Conservation (phyloP, 148 eudicot species). For the Camellia sinensis region DNA sequence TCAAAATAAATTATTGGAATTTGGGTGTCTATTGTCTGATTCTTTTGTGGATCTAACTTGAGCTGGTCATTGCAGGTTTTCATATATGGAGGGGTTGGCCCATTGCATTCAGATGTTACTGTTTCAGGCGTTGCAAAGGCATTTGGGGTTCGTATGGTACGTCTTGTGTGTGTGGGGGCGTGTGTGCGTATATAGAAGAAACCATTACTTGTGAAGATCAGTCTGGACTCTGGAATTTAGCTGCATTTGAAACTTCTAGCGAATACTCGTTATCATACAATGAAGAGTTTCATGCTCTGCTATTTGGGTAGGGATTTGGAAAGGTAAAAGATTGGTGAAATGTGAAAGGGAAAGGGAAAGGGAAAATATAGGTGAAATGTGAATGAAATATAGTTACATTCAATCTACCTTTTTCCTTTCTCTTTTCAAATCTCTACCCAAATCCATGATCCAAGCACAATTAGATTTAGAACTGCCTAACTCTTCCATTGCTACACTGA, state of each 20-base stretch:
- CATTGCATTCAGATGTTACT: constrained; percentile 88
- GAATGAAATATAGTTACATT: too few relatives aligned
- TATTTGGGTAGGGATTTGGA: background rate
- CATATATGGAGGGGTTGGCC: constrained; percentile 94
- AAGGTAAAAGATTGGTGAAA: too few relatives aligned
- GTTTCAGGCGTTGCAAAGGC: constrained; percentile 92
- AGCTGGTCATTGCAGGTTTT: constrained; percentile 59
- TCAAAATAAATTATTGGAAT: background rate
- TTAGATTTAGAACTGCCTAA: background rate
- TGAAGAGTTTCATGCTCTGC: background rate
- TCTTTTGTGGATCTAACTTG: constrained; percentile 15
- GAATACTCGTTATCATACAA: background rate
- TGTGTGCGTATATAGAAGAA: background rate
- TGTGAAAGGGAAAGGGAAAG: too few relatives aligned
- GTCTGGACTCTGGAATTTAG: background rate
- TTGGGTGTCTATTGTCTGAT: background rate
- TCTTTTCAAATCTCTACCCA: too few relatives aligned
- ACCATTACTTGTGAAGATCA: background rate
- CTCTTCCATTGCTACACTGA: background rate
- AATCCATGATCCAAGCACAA: background rate
- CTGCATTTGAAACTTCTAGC: background rate
- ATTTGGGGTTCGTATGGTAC: constrained; percentile 91
- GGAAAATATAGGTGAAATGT: too few relatives aligned
- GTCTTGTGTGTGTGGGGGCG: constrained; percentile 11
- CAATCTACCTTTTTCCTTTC: too few relatives aligned